These are phyloP conservation scores for Cymodocea nodosa DNA, from an alignment of 116 monocot genomes.

Conservation along the genomic window DNA sequence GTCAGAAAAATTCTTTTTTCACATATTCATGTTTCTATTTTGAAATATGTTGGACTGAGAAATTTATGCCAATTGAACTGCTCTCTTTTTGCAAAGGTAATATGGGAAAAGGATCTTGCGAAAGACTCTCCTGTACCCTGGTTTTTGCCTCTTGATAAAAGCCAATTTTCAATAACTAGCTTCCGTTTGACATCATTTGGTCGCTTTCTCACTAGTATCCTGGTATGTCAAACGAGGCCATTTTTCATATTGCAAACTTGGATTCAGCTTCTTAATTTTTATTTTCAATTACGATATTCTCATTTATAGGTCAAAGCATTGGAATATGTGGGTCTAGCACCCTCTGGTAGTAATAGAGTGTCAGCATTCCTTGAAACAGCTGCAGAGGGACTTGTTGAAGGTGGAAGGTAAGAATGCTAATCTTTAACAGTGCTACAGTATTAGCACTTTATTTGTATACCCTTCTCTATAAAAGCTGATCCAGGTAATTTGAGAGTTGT, in stretches of 20 bases:
- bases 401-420: conserved; percentile 56
- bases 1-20: too few relatives aligned
- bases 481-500: too few relatives aligned
- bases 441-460: background rate
- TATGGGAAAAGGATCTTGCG: conserved; percentile 87
- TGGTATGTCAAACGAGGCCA: conserved; percentile 28
- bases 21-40: too few relatives aligned
- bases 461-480: background rate
- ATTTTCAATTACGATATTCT: background rate
- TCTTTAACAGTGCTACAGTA: background rate
- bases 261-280: background rate
- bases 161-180: conserved; percentile 70
- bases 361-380: conserved; percentile 93
- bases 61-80: background rate
- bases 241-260: background rate
- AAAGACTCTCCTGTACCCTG: conserved; percentile 72
- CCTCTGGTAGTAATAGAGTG: conserved; percentile 79
- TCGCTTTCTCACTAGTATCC: conserved; percentile 56
- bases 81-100: conserved; percentile 31
- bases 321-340: conserved; percentile 69
- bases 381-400: conserved; percentile 85
- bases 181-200: conserved; percentile 85
- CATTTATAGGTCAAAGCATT: conserved; percentile 62
- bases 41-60: too few relatives aligned
- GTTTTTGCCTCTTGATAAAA: conserved; percentile 81